Percentiles rank a stretch among this genome's conserved stretches.
These are phyloP conservation scores for Arctostaphylos glauca DNA, from an alignment of 148 eudicot species.

Conservation along the genomic window DNA sequence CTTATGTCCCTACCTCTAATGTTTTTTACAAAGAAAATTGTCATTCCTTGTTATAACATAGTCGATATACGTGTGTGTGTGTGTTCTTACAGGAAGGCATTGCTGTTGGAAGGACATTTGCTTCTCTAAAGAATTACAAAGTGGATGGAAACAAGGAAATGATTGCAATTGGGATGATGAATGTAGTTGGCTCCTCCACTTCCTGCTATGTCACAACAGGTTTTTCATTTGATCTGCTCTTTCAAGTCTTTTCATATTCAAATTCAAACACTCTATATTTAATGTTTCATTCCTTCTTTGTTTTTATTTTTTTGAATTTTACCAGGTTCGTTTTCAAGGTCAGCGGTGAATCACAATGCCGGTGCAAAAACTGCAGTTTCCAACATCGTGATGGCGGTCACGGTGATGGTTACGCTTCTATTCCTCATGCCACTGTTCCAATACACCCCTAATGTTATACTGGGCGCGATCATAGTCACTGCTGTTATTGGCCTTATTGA, in stretches of 20 bases:
- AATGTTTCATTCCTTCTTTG: background rate
- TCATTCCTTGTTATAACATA: background rate
- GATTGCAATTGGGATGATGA: slow-evolving; percentile 66
- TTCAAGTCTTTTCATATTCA: background rate
- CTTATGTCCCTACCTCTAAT: background rate
- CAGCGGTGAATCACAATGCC: slow-evolving; percentile 72
- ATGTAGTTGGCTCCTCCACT: slow-evolving; percentile 66
- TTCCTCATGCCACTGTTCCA: slow-evolving; percentile 65
- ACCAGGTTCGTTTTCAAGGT: slow-evolving; percentile 62
- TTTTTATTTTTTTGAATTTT: background rate
- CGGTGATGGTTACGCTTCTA: slow-evolving; percentile 56
- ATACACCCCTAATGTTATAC: slow-evolving; percentile 63
- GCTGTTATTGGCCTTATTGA: slow-evolving; percentile 71
- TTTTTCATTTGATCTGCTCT: slow-evolving; percentile 4
- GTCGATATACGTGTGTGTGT: background rate
- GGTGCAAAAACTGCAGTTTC: slow-evolving; percentile 66
- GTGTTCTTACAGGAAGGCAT: slow-evolving; percentile 58
- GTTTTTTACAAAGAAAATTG: background rate
- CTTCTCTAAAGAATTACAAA: slow-evolving; percentile 54
- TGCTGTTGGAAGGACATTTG: slow-evolving; percentile 75
- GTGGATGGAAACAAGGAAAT: slow-evolving; percentile 80
- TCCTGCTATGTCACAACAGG: slow-evolving; percentile 72
- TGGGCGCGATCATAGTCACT: slow-evolving; percentile 57
- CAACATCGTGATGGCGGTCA: slow-evolving; percentile 62
- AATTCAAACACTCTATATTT: background rate